Evolutionary conservation across 2,329 filamentous ascomycete genomes (phyloP).

Genomic region (Fragosphaeria purpurea): DNA sequence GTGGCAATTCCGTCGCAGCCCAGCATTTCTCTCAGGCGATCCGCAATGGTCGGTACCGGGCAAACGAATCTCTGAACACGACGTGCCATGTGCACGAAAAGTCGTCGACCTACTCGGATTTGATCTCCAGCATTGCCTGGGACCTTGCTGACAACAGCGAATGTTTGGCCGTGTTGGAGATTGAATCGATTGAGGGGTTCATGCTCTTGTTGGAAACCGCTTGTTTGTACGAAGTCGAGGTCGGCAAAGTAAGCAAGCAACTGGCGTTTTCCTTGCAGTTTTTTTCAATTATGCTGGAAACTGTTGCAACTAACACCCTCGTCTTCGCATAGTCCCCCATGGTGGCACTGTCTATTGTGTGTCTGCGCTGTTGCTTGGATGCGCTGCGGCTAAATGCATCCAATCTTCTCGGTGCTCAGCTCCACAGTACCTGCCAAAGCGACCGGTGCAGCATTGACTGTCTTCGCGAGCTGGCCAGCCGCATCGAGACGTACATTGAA

Average conservation of each 20-base stretch:
- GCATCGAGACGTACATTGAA: slow-evolving; percentile 19
- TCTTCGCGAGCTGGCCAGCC: slow-evolving; percentile 16
- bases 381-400: slow-evolving; percentile 18
- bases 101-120: slow-evolving; percentile 18
- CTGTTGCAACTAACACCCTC: too few relatives aligned
- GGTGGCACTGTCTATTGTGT: slow-evolving; percentile 20
- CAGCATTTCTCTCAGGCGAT: slow-evolving; percentile 16
- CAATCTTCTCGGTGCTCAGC: slow-evolving; percentile 13
- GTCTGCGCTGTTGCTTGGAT: slow-evolving; percentile 20
- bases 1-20: slow-evolving; percentile 12
- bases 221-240: slow-evolving; percentile 19
- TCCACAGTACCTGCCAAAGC: slow-evolving; percentile 17
- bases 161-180: slow-evolving; percentile 16
- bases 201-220: slow-evolving; percentile 20
- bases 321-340: slow-evolving; percentile 15
- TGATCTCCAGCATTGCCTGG: slow-evolving; percentile 21
- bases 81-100: slow-evolving; percentile 10
- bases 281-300: too few relatives aligned
- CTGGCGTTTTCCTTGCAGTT: neutral
- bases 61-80: slow-evolving; percentile 15
- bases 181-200: slow-evolving; percentile 19
- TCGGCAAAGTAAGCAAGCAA: slow-evolving; percentile 15
- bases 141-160: slow-evolving; percentile 21
- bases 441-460: slow-evolving; percentile 20
- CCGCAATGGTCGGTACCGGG: slow-evolving; percentile 19